A percentile compares a stretch with the other conserved stretches of the same genome.
phyloP scores from a whole-genome alignment of 1,284 basidiomycete genomes.

The Pyrrhoderma noxium region DNA sequence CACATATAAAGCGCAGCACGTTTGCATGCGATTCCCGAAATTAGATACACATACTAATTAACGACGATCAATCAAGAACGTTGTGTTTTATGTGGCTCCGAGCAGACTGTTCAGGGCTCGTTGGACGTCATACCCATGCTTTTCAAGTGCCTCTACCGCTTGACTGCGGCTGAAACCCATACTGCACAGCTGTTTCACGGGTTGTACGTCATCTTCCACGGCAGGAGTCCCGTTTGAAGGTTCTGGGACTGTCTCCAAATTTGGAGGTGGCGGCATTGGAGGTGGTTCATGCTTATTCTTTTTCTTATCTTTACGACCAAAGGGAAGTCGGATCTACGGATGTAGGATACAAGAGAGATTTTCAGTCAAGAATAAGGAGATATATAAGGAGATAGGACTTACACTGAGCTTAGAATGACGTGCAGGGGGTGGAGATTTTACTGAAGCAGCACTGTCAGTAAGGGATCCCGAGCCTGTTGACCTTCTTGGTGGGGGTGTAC shows the following conservation, averaged over 20 bases:
- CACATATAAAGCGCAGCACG: conserved; percentile 3
- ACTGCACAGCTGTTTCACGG: conserved; percentile 66
- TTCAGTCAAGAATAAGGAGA: conserved; percentile 4
- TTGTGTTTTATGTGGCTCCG: conserved; percentile 23
- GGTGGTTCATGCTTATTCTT: conserved; percentile 40
- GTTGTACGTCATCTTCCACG: conserved; percentile 65
- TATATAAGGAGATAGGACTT: conserved; percentile 29
- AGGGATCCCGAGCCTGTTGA: conserved; percentile 45
- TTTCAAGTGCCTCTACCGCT: conserved; percentile 70
- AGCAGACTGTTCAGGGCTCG: conserved; percentile 67
- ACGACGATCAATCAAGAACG: too few relatives aligned
- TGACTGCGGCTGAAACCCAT: conserved; percentile 84
- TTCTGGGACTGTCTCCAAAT: conserved; percentile 37
- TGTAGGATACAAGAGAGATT: conserved; percentile 17
- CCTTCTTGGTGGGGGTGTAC: conserved; percentile 42
- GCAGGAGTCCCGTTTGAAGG: conserved; percentile 46
- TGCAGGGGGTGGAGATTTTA: conserved; percentile 40
- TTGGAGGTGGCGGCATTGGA: conserved; percentile 34
- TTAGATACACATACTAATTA: too few relatives aligned
- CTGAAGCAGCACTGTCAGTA: conserved; percentile 36
- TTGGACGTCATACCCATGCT: conserved; percentile 65
- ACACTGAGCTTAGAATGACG: conserved; percentile 70
- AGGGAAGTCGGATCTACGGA: conserved; percentile 65
- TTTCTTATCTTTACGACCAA: conserved; percentile 64
- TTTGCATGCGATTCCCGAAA: too few relatives aligned